These are phyloP conservation scores for Penicillium sp. DNA, from an alignment of 2,329 filamentous ascomycete species.

Conservation along the genomic window DNA sequence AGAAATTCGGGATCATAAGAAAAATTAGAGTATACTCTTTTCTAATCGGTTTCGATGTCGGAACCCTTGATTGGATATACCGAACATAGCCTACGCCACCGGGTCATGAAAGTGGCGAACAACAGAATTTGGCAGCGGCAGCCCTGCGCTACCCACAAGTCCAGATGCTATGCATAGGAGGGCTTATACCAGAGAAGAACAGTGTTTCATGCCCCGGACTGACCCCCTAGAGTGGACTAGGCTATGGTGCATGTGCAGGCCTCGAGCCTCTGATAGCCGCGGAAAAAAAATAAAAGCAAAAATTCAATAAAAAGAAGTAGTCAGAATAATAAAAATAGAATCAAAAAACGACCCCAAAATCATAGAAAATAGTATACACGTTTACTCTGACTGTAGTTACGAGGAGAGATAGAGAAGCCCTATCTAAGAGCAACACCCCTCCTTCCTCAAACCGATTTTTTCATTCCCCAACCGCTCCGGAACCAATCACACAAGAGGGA, in stretches of 20 bases:
- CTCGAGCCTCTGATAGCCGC: slow-evolving; percentile 3
- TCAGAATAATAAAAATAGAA: neutral
- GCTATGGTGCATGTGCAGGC: slow-evolving; percentile 7
- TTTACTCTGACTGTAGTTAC: neutral
- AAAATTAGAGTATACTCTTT: neutral
- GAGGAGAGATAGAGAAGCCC: too few species aligned
- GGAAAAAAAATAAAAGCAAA: neutral
- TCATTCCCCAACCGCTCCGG: neutral
- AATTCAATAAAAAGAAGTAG: neutral
- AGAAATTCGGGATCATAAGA: neutral
- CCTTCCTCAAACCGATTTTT: neutral
- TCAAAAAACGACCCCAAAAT: neutral
- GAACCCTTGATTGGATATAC: neutral
- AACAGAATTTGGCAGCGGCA: slow-evolving; percentile 1
- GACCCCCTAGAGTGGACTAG: slow-evolving; percentile 2
- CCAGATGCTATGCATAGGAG: neutral
- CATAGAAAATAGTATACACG: neutral
- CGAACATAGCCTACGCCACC: slow-evolving; percentile 11
- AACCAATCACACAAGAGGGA: slow-evolving; percentile 12
- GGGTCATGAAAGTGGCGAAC: slow-evolving; percentile 16
- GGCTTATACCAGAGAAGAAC: neutral
- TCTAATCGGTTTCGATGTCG: neutral
- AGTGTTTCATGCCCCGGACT: slow-evolving; percentile 13
- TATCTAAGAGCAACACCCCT: neutral
- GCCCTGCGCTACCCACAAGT: neutral